These are phyloP conservation scores for Biscogniauxia marginata DNA, from an alignment of 2,329 filamentous ascomycete species.

Conservation along the genomic window DNA sequence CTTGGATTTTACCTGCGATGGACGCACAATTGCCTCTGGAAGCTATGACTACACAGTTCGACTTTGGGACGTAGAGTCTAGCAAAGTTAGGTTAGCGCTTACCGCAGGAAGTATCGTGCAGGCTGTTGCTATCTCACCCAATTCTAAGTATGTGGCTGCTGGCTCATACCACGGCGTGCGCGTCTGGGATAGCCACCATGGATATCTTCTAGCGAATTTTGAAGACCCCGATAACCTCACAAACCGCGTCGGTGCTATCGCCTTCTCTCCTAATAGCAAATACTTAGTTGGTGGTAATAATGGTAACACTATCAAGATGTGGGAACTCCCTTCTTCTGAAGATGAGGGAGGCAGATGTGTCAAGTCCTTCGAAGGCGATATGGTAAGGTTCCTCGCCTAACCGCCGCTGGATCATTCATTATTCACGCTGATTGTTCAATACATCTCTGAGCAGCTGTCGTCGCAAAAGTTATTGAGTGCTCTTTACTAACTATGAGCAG, in stretches of 20 bases:
- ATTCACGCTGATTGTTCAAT: no score
- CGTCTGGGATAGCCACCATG: slow-evolving; percentile 89
- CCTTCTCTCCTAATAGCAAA: slow-evolving; percentile 89
- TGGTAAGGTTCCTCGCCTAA: slow-evolving; percentile 55
- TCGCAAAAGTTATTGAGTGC: neutral
- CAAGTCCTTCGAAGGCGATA: slow-evolving; percentile 95
- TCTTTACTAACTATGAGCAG: slow-evolving; percentile 46
- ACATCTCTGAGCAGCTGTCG: no score
- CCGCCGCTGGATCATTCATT: neutral
- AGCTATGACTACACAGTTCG: slow-evolving; percentile 92
- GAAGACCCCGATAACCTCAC: slow-evolving; percentile 94
- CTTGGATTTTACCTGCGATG: slow-evolving; percentile 90
- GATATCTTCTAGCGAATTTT: slow-evolving; percentile 83
- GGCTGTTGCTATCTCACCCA: slow-evolving; percentile 94
- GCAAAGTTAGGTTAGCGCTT: slow-evolving; percentile 77
- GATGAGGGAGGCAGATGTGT: slow-evolving; percentile 89
- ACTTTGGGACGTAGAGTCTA: slow-evolving; percentile 91
- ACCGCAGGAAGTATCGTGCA: slow-evolving; percentile 96
- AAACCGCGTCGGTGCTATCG: slow-evolving; percentile 93
- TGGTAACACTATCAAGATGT: slow-evolving; percentile 99
- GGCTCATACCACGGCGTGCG: slow-evolving; percentile 94
- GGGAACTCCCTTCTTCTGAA: slow-evolving; percentile 75
- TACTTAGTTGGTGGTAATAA: slow-evolving; percentile 92
- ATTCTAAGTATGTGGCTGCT: slow-evolving; percentile 90
- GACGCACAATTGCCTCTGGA: slow-evolving; percentile 90